Evolutionary conservation across 2,329 filamentous ascomycete genomes (phyloP).

Genomic region (Neonectria hederae): DNA sequence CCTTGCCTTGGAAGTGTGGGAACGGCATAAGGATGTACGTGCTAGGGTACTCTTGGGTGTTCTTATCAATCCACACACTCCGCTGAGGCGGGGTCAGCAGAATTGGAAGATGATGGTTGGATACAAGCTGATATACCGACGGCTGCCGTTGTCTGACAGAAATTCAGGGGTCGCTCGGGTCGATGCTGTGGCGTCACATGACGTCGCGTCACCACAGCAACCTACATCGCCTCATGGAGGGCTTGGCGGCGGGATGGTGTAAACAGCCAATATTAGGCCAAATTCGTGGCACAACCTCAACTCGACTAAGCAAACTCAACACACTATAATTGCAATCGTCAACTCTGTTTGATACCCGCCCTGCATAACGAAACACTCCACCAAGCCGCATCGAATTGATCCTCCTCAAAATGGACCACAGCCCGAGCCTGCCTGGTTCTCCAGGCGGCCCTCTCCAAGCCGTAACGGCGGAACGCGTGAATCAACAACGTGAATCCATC

Average conservation of each 20-base stretch:
- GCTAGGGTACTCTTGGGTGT: not conserved
- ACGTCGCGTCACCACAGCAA: conserved; percentile 36
- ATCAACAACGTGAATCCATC: conserved; percentile 55
- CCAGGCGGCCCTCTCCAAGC: conserved; percentile 67
- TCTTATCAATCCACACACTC: conserved; percentile 32
- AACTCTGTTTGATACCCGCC: conserved; percentile 20
- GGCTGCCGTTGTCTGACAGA: conserved; percentile 13
- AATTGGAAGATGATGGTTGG: conserved; percentile 31
- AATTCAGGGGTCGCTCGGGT: not conserved
- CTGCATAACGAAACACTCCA: conserved; percentile 9
- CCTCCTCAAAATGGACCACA: conserved; percentile 35
- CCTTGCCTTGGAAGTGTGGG: not conserved
- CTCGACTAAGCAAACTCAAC: conserved; percentile 25
- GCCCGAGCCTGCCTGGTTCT: conserved; percentile 62
- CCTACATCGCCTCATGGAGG: conserved; percentile 19
- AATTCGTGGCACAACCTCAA: conserved; percentile 11
- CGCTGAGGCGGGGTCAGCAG: conserved; percentile 35
- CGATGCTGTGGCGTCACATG: conserved; percentile 33
- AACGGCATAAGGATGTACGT: not conserved
- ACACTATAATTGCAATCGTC: conserved; percentile 28
- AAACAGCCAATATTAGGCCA: conserved; percentile 34
- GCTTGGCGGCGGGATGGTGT: conserved; percentile 35
- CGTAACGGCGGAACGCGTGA: conserved; percentile 71
- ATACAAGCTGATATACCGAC: conserved; percentile 20
- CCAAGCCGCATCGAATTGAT: conserved; percentile 2